Base-by-base conservation (phyloP, 768 basidiomycete genomes). In the Ephemerocybe angulata region DNA sequence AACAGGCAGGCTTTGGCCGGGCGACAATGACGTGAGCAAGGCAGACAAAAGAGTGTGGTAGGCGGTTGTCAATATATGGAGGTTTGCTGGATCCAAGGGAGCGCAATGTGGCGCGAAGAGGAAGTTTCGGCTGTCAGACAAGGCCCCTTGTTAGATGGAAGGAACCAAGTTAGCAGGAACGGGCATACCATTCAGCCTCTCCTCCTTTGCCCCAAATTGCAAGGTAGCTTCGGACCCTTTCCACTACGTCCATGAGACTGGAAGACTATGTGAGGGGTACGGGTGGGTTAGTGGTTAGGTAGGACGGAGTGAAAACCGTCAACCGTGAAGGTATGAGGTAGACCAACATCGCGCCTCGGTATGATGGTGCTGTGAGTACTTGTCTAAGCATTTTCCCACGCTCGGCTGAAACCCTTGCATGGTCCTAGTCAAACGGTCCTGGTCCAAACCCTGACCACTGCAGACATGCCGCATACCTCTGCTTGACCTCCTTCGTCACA, bases 21-120 rank as follows among this genome's bases (percentile, higher is more conserved):
- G 69, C 2, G 79, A 70, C 82, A 83, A 87, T 24, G 82, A 80
- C 31, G 66, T 72, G 50, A 91, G 71, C 2, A 79, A 76, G 12
- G 86, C 79, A 42, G 77, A 77, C 11, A 90, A 62, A 40, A 92
- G 76, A 4, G 86, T 81, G 62, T 89, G 82, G 63, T 90, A 91
- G 3, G 78, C 79, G 13, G 84, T 86, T 12, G 81, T 80, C 31
- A 91, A 75, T 22, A 78, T 70, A 62, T 85, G 86, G 53, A 77
- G 63, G 51, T 72, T 79, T 30, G 72, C 73, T 4, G 79, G 68
- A 68, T 85, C 79, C 54, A 77, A 70, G 19, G 80, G 78, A 65
- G 81, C 83, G 56, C 78, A 78, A 67, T 89, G 87, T 30, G 81
- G 77, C 49, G 76, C 70, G 63, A 78, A 71, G 60, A 90, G 74